Conservation (phyloP, 2,329 filamentous ascomycete species). For the Claviceps fusiformis region DNA sequence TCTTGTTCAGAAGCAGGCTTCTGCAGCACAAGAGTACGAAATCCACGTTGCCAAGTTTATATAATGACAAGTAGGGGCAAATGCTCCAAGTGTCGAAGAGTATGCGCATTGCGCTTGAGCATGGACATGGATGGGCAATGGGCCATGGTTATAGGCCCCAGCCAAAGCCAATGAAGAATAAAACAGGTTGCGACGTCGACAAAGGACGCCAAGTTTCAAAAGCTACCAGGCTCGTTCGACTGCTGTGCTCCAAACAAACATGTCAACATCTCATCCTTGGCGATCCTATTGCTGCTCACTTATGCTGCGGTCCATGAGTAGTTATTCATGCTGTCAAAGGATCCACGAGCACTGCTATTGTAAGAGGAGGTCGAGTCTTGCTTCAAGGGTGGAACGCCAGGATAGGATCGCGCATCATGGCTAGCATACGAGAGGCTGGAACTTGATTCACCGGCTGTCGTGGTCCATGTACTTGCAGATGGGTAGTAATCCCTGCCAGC, state of each 20-base stretch:
- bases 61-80: not conserved
- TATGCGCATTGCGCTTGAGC: too few relatives aligned
- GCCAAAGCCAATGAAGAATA: not conserved
- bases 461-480: constrained; percentile 36
- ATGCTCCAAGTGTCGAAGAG: not conserved
- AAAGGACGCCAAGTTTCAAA: not conserved
- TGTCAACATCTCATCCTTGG: not conserved
- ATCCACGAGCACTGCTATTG: constrained; percentile 24
- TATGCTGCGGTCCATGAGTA: constrained; percentile 45
- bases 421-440: constrained; percentile 31
- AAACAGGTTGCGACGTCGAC: not conserved
- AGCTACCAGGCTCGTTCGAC: not conserved
- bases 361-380: constrained; percentile 28
- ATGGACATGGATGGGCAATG: too few relatives aligned
- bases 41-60: not conserved
- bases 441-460: constrained; percentile 32
- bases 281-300: not conserved
- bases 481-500: constrained; percentile 40
- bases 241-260: not conserved
- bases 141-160: too few relatives aligned
- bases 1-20: not conserved
- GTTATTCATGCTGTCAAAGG: constrained; percentile 37
- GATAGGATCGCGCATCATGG: constrained; percentile 21
- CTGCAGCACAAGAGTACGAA: not conserved
- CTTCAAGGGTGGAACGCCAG: constrained; percentile 17